A percentile compares a stretch with the other conserved stretches of the same genome.
These are phyloP conservation scores for Eurotiales sp. DNA, from an alignment of 2,329 filamentous ascomycete genomes.

Conservation along the genomic window DNA sequence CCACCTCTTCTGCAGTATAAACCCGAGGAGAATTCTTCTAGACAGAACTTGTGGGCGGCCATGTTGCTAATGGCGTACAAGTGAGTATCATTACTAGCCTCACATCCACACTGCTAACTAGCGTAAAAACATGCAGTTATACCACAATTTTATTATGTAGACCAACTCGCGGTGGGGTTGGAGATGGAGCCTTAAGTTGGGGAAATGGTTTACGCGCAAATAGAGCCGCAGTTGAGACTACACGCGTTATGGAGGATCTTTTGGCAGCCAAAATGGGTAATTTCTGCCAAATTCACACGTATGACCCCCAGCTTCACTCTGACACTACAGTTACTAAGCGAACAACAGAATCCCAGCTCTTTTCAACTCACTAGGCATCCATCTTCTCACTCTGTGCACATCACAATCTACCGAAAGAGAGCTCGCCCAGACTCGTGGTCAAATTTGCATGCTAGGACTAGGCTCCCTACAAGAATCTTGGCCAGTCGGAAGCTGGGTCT, in stretches of 20 bases:
- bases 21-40: not conserved
- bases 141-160: not conserved
- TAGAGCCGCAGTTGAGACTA: not conserved
- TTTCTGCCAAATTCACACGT: not conserved
- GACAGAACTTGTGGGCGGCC: not conserved
- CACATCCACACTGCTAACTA: not conserved
- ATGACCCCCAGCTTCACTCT: not conserved
- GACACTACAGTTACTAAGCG: not conserved
- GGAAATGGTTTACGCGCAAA: not conserved
- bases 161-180: not conserved
- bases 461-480: constrained; percentile 23
- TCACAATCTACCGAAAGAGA: constrained; percentile 20
- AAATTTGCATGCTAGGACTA: constrained; percentile 24
- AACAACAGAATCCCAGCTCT: constrained; percentile 21
- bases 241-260: not conserved
- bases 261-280: not conserved
- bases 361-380: constrained; percentile 24
- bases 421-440: constrained; percentile 22
- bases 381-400: constrained; percentile 23
- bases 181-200: not conserved
- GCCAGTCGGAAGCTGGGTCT: constrained; percentile 26
- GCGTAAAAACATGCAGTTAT: not conserved
- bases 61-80: not conserved
- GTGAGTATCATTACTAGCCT: not conserved
- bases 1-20: not conserved